Conservation (phyloP, 768 basidiomycete species). For the Xerocomellus amylosporus region DNA sequence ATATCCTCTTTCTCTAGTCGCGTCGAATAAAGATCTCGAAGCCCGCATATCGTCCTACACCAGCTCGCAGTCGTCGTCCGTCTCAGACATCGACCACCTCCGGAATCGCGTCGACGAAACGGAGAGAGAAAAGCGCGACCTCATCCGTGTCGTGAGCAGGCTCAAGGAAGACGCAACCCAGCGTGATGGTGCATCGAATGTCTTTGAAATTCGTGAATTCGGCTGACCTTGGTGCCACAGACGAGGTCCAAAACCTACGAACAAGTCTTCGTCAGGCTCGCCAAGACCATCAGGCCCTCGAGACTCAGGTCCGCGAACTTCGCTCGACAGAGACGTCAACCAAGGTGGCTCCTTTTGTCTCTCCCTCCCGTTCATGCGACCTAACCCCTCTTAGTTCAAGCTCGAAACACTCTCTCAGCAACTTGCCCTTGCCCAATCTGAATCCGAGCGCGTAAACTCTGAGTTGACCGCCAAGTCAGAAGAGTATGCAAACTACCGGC, state of each 20-base stretch:
- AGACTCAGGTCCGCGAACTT: conserved; percentile 68
- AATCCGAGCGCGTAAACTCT: conserved; percentile 65
- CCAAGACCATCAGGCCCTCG: conserved; percentile 66
- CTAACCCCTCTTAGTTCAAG: conserved; percentile 60
- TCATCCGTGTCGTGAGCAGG: conserved; percentile 78
- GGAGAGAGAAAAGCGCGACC: conserved; percentile 88
- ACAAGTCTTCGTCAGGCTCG: conserved; percentile 69
- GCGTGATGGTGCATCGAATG: conserved; percentile 60
- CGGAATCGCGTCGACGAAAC: conserved; percentile 65
- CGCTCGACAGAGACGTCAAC: conserved; percentile 74
- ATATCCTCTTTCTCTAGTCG: conserved; percentile 34
- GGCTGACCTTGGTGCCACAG: conserved; percentile 34
- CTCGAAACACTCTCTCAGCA: conserved; percentile 82
- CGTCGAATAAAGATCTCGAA: conserved; percentile 47
- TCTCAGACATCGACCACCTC: conserved; percentile 56
- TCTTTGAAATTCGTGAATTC: not conserved
- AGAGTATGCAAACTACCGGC: conserved; percentile 80
- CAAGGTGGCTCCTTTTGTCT: conserved; percentile 44
- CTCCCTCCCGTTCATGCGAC: not conserved
- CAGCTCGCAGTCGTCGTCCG: conserved; percentile 59
- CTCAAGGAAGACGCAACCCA: conserved; percentile 72
- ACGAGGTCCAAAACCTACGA: conserved; percentile 70
- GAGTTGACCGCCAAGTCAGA: conserved; percentile 75
- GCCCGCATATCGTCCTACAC: conserved; percentile 55
- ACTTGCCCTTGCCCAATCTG: conserved; percentile 69